These are phyloP conservation scores for Penicillium sp. DNA, from an alignment of 2,329 filamentous ascomycete species.

Conservation along the genomic window DNA sequence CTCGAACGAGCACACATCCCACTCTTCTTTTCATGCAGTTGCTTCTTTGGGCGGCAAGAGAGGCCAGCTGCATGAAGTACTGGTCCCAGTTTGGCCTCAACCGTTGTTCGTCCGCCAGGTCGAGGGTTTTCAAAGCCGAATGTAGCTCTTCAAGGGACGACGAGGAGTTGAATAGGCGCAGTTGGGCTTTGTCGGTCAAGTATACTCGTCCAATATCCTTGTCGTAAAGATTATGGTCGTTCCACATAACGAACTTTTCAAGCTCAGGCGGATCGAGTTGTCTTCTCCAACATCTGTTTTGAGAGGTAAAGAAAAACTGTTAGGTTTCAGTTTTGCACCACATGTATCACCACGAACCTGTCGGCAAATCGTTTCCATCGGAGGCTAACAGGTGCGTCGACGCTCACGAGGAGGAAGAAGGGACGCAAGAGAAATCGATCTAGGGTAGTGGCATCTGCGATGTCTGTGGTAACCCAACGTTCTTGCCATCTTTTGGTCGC, in stretches of 20 bases:
- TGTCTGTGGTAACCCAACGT: constrained; percentile 76
- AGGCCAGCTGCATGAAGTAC: constrained; percentile 97
- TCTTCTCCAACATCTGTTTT: constrained; percentile 42
- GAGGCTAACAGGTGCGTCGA: constrained; percentile 77
- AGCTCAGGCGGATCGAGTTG: constrained; percentile 46
- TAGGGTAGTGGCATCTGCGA: constrained; percentile 62
- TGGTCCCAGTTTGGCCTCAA: constrained; percentile 87
- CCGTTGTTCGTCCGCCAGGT: constrained; percentile 68
- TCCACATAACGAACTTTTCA: constrained; percentile 52
- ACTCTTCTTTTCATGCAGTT: constrained; percentile 99
- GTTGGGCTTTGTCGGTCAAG: constrained; percentile 69
- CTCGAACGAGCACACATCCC: constrained; percentile 81
- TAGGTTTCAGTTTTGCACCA: neutral
- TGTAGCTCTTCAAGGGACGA: constrained; percentile 63
- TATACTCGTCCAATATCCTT: constrained; percentile 57
- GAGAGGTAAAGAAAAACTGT: neutral
- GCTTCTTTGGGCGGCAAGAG: constrained; percentile 75
- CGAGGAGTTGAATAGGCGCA: constrained; percentile 80
- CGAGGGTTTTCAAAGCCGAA: constrained; percentile 60
- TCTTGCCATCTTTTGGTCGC: constrained; percentile 76
- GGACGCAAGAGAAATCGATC: constrained; percentile 70
- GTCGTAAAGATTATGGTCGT: constrained; percentile 68
- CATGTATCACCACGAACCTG: constrained; percentile 30
- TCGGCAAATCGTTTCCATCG: constrained; percentile 71
- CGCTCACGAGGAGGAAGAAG: constrained; percentile 85